These are phyloP conservation scores for Colletotrichum graminicola DNA, from an alignment of 2,329 filamentous ascomycete genomes.

Conservation along the genomic window DNA sequence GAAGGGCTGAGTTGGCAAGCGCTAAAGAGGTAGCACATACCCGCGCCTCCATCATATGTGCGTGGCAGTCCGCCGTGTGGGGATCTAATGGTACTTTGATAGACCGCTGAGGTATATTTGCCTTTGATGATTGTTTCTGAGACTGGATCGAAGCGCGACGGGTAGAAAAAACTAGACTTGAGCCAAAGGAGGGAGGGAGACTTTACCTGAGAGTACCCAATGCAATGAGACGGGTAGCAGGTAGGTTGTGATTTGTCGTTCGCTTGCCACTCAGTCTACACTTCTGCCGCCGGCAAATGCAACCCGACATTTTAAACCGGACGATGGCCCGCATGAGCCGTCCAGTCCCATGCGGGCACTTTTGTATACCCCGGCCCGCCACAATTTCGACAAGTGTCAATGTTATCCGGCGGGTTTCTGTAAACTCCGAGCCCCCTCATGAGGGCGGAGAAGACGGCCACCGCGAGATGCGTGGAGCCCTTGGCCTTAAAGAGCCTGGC, in stretches of 20 bases:
- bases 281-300: not conserved
- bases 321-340: not conserved
- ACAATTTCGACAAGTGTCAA: not conserved
- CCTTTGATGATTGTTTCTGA: not conserved
- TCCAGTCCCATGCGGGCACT: not conserved
- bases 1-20: constrained; percentile 9
- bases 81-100: not conserved
- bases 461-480: not conserved
- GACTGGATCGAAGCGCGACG: not conserved
- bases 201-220: too few relatives aligned
- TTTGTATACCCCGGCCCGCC: not conserved
- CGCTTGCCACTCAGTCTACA: not conserved
- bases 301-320: not conserved
- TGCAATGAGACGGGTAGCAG: not conserved
- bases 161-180: not conserved
- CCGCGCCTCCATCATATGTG: not conserved
- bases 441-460: not conserved
- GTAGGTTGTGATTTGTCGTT: not conserved
- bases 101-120: not conserved
- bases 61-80: not conserved
- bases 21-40: not conserved
- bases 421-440: not conserved
- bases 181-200: not conserved
- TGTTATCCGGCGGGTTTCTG: not conserved
- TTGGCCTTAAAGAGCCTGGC: not conserved